Percentiles rank a stretch among this genome's conserved stretches.
These are phyloP conservation scores for Podila verticillata DNA, from an alignment of 192 early-diverging fungal species.

Conservation along the genomic window DNA sequence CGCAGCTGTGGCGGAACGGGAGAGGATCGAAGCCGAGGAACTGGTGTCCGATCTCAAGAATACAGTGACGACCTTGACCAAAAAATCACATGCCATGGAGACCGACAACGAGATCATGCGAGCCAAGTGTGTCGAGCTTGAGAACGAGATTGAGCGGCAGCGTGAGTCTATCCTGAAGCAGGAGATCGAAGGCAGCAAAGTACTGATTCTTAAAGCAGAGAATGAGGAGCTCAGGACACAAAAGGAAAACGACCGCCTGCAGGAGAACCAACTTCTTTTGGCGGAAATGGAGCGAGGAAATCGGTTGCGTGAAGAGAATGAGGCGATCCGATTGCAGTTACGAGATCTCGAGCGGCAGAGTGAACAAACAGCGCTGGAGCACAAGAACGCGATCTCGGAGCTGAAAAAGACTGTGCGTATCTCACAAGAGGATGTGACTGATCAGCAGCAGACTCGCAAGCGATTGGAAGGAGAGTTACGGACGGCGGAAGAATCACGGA, in stretches of 20 bases:
- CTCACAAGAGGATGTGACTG: slow-evolving; percentile 32
- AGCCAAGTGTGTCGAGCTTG: slow-evolving; percentile 37
- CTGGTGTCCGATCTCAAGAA: slow-evolving; percentile 27
- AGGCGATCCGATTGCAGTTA: slow-evolving; percentile 29
- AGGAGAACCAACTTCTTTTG: slow-evolving; percentile 43
- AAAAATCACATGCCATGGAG: slow-evolving; percentile 27
- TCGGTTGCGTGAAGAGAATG: slow-evolving; percentile 41
- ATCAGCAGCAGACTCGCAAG: slow-evolving; percentile 35
- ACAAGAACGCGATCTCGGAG: slow-evolving; percentile 28
- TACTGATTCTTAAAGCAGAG: slow-evolving; percentile 33
- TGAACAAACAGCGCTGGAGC: slow-evolving; percentile 19
- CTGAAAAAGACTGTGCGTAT: slow-evolving; percentile 36
- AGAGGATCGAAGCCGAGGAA: slow-evolving; percentile 44
- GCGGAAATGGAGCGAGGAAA: slow-evolving; percentile 45
- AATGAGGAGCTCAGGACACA: slow-evolving; percentile 46
- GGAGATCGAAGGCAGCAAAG: slow-evolving; percentile 42
- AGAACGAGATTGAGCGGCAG: slow-evolving; percentile 47
- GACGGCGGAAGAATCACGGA: slow-evolving; percentile 10
- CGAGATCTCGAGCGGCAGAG: slow-evolving; percentile 30
- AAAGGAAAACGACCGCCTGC: slow-evolving; percentile 34
- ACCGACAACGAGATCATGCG: slow-evolving; percentile 40
- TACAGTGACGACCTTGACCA: slow-evolving; percentile 13
- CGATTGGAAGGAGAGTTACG: slow-evolving; percentile 28
- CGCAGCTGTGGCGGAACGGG: slow-evolving; percentile 34
- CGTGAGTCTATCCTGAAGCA: slow-evolving; percentile 47